Evolutionary conservation across 2,329 filamentous ascomycete genomes (phyloP).

Genomic region (Bisporella sp.): DNA sequence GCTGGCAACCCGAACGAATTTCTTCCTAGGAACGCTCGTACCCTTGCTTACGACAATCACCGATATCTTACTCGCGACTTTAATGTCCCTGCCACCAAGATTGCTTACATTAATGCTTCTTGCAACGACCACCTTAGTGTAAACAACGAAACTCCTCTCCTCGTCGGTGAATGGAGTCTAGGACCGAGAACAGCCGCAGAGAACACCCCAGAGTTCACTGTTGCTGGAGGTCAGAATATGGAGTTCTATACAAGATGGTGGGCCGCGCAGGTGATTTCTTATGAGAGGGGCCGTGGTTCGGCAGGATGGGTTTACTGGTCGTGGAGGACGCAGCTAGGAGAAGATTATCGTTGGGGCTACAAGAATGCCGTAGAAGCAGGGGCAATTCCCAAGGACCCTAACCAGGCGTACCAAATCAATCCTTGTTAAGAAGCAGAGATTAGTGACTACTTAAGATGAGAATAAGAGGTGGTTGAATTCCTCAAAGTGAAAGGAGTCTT

Average conservation of each 20-base stretch:
- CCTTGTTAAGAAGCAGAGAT: not conserved
- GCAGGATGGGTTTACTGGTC: constrained; percentile 54
- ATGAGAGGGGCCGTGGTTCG: constrained; percentile 36
- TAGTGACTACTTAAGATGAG: no score
- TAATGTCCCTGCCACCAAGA: constrained; percentile 35
- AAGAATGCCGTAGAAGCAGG: constrained; percentile 33
- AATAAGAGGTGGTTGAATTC: no score
- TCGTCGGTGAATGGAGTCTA: constrained; percentile 54
- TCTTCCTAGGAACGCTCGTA: constrained; percentile 26
- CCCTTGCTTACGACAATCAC: constrained; percentile 29
- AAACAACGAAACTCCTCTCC: constrained; percentile 32
- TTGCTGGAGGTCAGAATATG: constrained; percentile 24
- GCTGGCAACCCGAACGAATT: constrained; percentile 44
- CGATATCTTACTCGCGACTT: constrained; percentile 50
- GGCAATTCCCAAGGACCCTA: constrained; percentile 29
- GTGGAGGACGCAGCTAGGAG: constrained; percentile 44
- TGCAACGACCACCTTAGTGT: constrained; percentile 40
- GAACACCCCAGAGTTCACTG: constrained; percentile 36
- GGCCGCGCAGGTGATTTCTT: constrained; percentile 46
- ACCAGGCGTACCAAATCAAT: not conserved
- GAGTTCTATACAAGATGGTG: constrained; percentile 51
- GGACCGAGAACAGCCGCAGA: constrained; percentile 43
- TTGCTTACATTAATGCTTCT: constrained; percentile 42
- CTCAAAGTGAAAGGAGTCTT: no score
- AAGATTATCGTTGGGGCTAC: constrained; percentile 44